Percentiles rank a stretch among this genome's conserved stretches.
phyloP scores from a whole-genome alignment of 2,329 filamentous ascomycete species.

The Paecilomyces fulvus region DNA sequence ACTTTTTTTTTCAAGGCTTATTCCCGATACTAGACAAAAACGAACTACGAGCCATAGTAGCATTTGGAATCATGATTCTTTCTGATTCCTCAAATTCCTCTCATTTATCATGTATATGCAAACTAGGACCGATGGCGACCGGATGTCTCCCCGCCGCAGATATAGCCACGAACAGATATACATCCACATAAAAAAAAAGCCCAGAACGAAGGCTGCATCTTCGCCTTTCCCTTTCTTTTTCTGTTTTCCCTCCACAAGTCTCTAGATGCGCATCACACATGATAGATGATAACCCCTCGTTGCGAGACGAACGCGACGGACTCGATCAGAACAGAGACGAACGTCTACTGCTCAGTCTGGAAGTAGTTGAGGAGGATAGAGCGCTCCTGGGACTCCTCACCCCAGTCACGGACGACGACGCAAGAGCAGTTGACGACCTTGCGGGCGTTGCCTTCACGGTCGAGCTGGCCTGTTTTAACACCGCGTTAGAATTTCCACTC shows the following conservation, averaged over 20 bases:
- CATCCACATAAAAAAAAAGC: no score
- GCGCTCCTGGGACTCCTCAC: constrained; percentile 99
- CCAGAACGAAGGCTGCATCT: no score
- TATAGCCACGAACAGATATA: no score
- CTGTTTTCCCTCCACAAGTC: neutral
- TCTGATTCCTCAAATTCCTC: neutral
- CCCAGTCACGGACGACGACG: constrained; percentile 99
- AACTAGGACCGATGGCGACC: neutral
- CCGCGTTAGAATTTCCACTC: constrained; percentile 6
- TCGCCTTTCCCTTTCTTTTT: no score
- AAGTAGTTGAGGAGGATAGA: constrained; percentile 99
- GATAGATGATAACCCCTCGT: neutral
- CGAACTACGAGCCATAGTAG: neutral
- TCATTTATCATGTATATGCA: neutral
- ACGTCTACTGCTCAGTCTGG: constrained; percentile 61
- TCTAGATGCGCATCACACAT: neutral
- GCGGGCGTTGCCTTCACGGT: constrained; percentile 98
- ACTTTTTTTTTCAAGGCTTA: neutral
- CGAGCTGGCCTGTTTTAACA: constrained; percentile 69
- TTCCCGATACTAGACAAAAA: neutral
- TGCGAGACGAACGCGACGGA: neutral
- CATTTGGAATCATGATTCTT: no score
- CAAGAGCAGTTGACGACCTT: constrained; percentile 99
- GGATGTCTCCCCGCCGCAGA: no score
- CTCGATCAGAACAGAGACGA: neutral